Conservation (phyloP, 495 filamentous ascomycete species). For the Penicillium malachiteum region DNA sequence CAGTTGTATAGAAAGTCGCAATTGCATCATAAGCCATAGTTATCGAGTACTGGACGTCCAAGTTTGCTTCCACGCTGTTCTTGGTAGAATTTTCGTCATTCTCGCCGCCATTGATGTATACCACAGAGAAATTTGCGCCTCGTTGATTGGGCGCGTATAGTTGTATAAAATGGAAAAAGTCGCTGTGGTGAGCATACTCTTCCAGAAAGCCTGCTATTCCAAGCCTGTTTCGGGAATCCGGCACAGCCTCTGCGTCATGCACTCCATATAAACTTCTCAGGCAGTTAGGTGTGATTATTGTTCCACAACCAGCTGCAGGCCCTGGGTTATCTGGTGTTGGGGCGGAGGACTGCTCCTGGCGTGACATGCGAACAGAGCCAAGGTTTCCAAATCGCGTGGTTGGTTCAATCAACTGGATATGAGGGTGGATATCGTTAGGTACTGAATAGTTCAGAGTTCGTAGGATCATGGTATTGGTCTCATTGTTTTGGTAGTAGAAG, state of each 20-base stretch:
- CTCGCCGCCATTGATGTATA: slow-evolving; percentile 58
- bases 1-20: slow-evolving; percentile 66
- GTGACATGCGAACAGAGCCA: slow-evolving; percentile 19
- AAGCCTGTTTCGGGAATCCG: slow-evolving; percentile 46
- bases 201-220: slow-evolving; percentile 71
- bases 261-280: slow-evolving; percentile 61
- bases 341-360: slow-evolving; percentile 24
- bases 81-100: slow-evolving; percentile 45
- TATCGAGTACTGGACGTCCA: slow-evolving; percentile 71
- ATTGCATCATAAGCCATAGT: slow-evolving; percentile 58
- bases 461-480: slow-evolving; percentile 36
- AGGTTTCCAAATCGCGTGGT: slow-evolving; percentile 53
- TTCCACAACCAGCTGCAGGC: slow-evolving; percentile 43
- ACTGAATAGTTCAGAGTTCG: slow-evolving; percentile 61
- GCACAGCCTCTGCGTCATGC: slow-evolving; percentile 39
- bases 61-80: slow-evolving; percentile 59
- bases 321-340: slow-evolving; percentile 23
- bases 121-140: slow-evolving; percentile 60
- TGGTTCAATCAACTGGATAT: slow-evolving; percentile 55
- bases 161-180: slow-evolving; percentile 54
- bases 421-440: slow-evolving; percentile 44
- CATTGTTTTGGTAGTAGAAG: slow-evolving; percentile 44
- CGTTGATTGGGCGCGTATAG: slow-evolving; percentile 50
- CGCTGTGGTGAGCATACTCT: slow-evolving; percentile 60
- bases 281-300: slow-evolving; percentile 56